These are phyloP conservation scores for Candida sojae DNA, from an alignment of 1,139 yeast species.

Conservation along the genomic window DNA sequence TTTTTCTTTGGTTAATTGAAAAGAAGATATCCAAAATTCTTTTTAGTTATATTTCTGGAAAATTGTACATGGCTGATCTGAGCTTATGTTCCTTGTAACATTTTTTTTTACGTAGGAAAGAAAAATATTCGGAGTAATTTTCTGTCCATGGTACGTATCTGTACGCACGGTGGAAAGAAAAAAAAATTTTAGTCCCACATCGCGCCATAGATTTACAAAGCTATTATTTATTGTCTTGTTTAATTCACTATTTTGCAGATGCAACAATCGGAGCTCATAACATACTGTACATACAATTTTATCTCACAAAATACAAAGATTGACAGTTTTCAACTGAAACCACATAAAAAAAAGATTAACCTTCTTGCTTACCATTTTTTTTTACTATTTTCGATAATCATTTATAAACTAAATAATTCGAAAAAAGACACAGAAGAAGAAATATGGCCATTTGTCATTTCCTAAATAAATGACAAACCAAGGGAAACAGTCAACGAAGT, in stretches of 20 bases:
- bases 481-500: too few species aligned
- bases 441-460: background rate
- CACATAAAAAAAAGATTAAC: background rate
- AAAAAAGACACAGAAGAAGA: background rate
- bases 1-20: background rate
- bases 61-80: background rate
- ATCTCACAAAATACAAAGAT: background rate
- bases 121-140: too few species aligned
- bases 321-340: slow-evolving; percentile 3
- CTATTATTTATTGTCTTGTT: too few species aligned
- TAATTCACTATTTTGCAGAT: background rate
- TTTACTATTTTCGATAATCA: background rate
- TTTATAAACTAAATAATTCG: background rate
- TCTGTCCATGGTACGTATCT: too few species aligned
- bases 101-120: background rate
- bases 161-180: too few species aligned
- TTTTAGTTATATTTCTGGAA: background rate
- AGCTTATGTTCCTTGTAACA: background rate
- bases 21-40: background rate
- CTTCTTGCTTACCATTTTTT: background rate
- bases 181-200: too few species aligned
- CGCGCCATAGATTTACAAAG: too few species aligned
- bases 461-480: background rate
- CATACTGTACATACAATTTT: background rate
- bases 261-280: slow-evolving; percentile 2